Conservation (phyloP, 2,329 filamentous ascomycete species). For the Phyllosticta citriasiana region DNA sequence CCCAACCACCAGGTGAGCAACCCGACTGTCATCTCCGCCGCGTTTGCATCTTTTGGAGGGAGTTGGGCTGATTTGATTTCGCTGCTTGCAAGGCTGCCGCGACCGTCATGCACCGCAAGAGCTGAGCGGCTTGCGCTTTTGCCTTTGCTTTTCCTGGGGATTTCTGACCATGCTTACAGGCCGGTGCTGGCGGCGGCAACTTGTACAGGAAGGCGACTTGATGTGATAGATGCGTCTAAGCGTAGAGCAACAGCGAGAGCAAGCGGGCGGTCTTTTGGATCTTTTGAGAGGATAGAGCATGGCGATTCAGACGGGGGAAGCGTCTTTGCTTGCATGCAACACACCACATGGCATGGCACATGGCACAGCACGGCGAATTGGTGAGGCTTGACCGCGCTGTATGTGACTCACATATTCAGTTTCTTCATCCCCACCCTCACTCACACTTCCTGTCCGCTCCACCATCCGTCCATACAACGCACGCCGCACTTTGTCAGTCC, state of each 20-base stretch:
- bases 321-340: not conserved
- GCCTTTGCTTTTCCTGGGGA: not conserved
- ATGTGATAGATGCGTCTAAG: not conserved
- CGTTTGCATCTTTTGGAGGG: not conserved
- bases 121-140: slow-evolving; percentile 1
- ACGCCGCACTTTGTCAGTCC: not conserved
- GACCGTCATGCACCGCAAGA: slow-evolving; percentile 7
- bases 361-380: too few relatives aligned
- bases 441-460: too few relatives aligned
- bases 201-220: not conserved
- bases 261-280: not conserved
- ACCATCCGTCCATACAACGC: too few relatives aligned
- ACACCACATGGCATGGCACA: too few relatives aligned
- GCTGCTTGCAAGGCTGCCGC: slow-evolving; percentile 2
- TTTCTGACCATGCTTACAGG: not conserved
- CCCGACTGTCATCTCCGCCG: not conserved
- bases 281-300: too few relatives aligned
- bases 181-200: not conserved
- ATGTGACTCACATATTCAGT: too few relatives aligned
- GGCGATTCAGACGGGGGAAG: too few relatives aligned
- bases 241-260: not conserved
- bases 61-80: not conserved
- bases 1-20: slow-evolving; percentile 76
- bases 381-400: too few relatives aligned
- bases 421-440: too few relatives aligned